Base-by-base conservation (phyloP, 768 basidiomycete genomes). In the Podaxis sp. region DNA sequence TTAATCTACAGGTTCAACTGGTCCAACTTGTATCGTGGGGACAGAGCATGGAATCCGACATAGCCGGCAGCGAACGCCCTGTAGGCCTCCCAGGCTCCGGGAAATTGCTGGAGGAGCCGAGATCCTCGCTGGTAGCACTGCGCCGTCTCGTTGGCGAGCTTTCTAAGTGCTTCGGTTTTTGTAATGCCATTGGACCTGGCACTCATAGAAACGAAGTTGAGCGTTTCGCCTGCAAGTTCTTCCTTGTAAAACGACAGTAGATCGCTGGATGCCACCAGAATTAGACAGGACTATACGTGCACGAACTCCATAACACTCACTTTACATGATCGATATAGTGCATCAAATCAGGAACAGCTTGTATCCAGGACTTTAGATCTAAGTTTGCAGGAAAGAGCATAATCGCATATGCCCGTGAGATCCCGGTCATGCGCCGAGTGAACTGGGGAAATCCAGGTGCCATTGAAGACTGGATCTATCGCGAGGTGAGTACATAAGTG, bases 211-310 rank as follows among this genome's bases (percentile, higher is more conserved):
- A 57, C 7, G 43, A 46, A 57, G 24, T 57, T 57, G 1, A 47
- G 25, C 4, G 46, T 49, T 4, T 50, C 57, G 5, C 46, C 73
- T 0, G 49, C 67, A 2, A 68, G 55, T 56, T 79, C 77, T 69
- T 80, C 79, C 61, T 80, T 72, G 55, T 77, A 74, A 59, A 79
- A 79, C 0, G 74, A 79, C 1, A 79, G 63, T 24, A 79, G 63
- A 33, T 80, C 77, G 56, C 76, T 79, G 9, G 46, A 40, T 40
- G 15, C 38, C 19, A 47, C n/a, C n/a, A 2, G n/a, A 17, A 47
- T n/a, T 17, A 22, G 19, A 8, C 4, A 15, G 9, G n/a, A 22
- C n/a, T 3, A 47, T 4, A 15, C 13, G 2, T 8, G n/a, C 1
- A n/a, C 8, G 13, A 47, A 19, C n/a, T 4, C 46, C 19, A 8